Evolutionary conservation across 2,329 filamentous ascomycete species (phyloP), one percentile per base, ranked within the genome.

Genomic region (Xylariaceae sp.): DNA sequence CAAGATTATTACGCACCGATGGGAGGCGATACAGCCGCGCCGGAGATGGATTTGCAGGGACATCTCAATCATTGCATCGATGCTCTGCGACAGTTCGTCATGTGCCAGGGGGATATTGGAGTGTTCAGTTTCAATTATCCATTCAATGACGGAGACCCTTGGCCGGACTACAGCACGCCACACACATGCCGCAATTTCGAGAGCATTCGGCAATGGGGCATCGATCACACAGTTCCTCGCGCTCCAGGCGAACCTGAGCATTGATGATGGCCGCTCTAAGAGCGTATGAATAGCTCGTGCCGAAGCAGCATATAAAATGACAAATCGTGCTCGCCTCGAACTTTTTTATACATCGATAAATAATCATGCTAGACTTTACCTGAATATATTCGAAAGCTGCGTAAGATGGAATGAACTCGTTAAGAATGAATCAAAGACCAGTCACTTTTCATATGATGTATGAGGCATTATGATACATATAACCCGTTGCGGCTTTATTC

Each of bases 171-270:
- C 43, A 76, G 75, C 63, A 78, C 78, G 3, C 68, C 73, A 33
- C 78, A 81, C 56, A 76, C 74, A 7, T 82, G 79, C 62, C 68
- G 79, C 33, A 79, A 82, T 58, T 82, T 80, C 51, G 73, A 80
- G 50, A 71, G 65, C 19, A 72, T 82, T 51, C 68, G 73, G 36
- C 66, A 77, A 28, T 82, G 79, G 79, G 79, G 76, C 0, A 66
- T 77, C 43, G 73, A 80, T 40, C 71, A 81, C 55, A 76, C 75
- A 0, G 78, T 80, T 2, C 62, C 66, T 10, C 55, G 58, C 40
- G 63, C 58, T 12, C 64, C 65, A 3, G 62, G 62, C 38, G 65
- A 68, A 50, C 65, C 64, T 11, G 64, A 67, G 41, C 65, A 68
- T 31, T 68, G 50, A 63, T 42, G 40, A 14, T 28, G 22, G 4